These are phyloP conservation scores for Heimioporus sp. DNA, from an alignment of 768 basidiomycete species.

Conservation along the genomic window DNA sequence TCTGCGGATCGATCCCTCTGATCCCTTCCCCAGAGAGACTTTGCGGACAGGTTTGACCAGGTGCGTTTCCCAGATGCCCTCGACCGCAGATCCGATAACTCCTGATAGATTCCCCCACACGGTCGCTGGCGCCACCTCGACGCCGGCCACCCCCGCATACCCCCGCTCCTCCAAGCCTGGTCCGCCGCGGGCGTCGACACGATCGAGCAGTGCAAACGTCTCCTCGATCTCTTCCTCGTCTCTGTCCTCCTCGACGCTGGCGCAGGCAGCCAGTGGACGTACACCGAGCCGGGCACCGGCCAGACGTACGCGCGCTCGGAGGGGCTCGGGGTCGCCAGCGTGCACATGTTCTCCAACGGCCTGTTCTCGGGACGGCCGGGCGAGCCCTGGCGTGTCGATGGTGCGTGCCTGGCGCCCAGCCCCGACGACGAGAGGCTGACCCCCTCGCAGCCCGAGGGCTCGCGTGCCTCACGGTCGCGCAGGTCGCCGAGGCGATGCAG, in stretches of 20 bases:
- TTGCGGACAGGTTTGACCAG: conserved; percentile 60
- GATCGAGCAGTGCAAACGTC: conserved; percentile 64
- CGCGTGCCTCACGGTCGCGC: conserved; percentile 55
- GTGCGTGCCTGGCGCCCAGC: conserved; percentile 42
- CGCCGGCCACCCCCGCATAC: conserved; percentile 60
- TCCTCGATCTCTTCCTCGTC: conserved; percentile 86
- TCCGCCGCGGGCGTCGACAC: conserved; percentile 37
- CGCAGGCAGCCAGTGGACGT: conserved; percentile 82
- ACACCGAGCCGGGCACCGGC: conserved; percentile 57
- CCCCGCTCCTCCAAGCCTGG: conserved; percentile 61
- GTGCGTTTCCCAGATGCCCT: conserved; percentile 37
- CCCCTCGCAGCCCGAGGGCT: conserved; percentile 62
- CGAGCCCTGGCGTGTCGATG: conserved; percentile 76
- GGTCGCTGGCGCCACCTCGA: conserved; percentile 91
- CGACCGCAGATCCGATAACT: not conserved
- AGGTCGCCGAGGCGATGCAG: conserved; percentile 72
- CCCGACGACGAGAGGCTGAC: not conserved
- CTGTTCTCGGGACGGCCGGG: conserved; percentile 64
- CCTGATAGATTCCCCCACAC: conserved; percentile 73
- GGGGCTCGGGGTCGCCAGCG: conserved; percentile 86
- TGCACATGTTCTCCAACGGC: conserved; percentile 85
- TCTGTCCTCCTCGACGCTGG: conserved; percentile 95
- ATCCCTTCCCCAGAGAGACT: conserved; percentile 61
- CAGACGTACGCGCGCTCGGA: conserved; percentile 63
- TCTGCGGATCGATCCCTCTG: not conserved